These are phyloP conservation scores for Stagonosporopsis chrysanthemi DNA, from an alignment of 2,329 filamentous ascomycete species.

Conservation along the genomic window DNA sequence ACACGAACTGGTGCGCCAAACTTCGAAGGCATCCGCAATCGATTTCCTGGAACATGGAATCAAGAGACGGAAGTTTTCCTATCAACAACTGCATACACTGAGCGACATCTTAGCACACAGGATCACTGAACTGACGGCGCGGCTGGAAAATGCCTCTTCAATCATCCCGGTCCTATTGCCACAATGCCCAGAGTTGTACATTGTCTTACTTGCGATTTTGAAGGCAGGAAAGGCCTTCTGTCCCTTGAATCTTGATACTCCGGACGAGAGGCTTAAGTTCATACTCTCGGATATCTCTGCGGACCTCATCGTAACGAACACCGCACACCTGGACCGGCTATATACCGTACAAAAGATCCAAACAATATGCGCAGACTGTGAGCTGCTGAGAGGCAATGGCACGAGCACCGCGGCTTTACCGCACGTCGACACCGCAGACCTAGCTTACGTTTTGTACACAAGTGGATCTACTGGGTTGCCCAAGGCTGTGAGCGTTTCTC, in stretches of 20 bases:
- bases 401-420: not conserved
- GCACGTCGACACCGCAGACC: slow-evolving; percentile 40
- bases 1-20: slow-evolving; percentile 67
- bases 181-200: slow-evolving; percentile 79
- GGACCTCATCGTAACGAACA: slow-evolving; percentile 70
- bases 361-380: slow-evolving; percentile 54
- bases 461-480: slow-evolving; percentile 88
- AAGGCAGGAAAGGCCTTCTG: slow-evolving; percentile 88
- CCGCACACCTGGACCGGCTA: slow-evolving; percentile 54
- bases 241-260: slow-evolving; percentile 80
- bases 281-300: slow-evolving; percentile 81
- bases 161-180: slow-evolving; percentile 80
- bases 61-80: slow-evolving; percentile 62
- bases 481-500: slow-evolving; percentile 85
- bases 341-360: slow-evolving; percentile 45
- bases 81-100: slow-evolving; percentile 66
- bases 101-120: slow-evolving; percentile 63
- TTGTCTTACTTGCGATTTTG: slow-evolving; percentile 77
- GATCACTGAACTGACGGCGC: slow-evolving; percentile 27
- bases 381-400: slow-evolving; percentile 40
- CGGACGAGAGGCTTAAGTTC: slow-evolving; percentile 77
- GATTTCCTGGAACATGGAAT: slow-evolving; percentile 66
- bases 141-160: slow-evolving; percentile 42
- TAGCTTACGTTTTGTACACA: slow-evolving; percentile 94
- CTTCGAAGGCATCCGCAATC: slow-evolving; percentile 60